Percentiles rank a stretch among this genome's conserved stretches.
Conservation (phyloP, 805 yeast species). For the Candida endomychidarum region DNA sequence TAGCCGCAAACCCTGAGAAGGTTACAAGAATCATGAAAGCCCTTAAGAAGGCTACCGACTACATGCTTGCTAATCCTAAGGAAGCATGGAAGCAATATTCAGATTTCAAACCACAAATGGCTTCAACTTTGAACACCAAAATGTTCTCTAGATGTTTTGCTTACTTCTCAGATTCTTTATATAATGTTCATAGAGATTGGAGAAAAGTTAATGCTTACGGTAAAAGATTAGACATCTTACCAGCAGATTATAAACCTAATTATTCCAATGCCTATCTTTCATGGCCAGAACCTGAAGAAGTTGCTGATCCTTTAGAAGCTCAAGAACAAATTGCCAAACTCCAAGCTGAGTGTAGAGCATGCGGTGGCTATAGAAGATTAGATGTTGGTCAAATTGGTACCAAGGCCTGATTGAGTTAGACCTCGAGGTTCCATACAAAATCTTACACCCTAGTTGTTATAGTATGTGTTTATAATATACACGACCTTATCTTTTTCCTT, state of each 20-base stretch:
- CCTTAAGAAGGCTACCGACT: slow-evolving; percentile 52
- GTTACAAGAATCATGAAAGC: slow-evolving; percentile 47
- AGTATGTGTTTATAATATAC: too few species aligned
- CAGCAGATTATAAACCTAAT: slow-evolving; percentile 48
- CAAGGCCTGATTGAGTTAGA: too few species aligned
- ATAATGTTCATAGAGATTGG: slow-evolving; percentile 59
- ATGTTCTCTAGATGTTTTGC: slow-evolving; percentile 56
- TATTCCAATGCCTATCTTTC: slow-evolving; percentile 50
- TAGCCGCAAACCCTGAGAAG: slow-evolving; percentile 47
- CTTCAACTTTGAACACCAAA: slow-evolving; percentile 39
- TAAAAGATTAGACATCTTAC: slow-evolving; percentile 52
- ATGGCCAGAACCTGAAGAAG: slow-evolving; percentile 52
- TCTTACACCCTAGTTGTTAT: too few species aligned
- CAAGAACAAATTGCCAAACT: slow-evolving; percentile 48
- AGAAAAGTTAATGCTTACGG: slow-evolving; percentile 55
- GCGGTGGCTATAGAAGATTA: slow-evolving; percentile 52
- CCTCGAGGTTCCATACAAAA: too few species aligned
- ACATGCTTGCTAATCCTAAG: slow-evolving; percentile 42
- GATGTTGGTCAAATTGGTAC: too few species aligned
- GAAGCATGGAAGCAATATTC: slow-evolving; percentile 47
- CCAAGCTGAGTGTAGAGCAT: slow-evolving; percentile 46
- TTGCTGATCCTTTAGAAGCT: slow-evolving; percentile 39
- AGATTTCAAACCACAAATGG: slow-evolving; percentile 50
- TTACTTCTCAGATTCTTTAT: slow-evolving; percentile 51
- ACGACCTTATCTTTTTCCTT: too few species aligned